Conservation (phyloP, 495 filamentous ascomycete genomes). For the Choiromyces venosus region DNA sequence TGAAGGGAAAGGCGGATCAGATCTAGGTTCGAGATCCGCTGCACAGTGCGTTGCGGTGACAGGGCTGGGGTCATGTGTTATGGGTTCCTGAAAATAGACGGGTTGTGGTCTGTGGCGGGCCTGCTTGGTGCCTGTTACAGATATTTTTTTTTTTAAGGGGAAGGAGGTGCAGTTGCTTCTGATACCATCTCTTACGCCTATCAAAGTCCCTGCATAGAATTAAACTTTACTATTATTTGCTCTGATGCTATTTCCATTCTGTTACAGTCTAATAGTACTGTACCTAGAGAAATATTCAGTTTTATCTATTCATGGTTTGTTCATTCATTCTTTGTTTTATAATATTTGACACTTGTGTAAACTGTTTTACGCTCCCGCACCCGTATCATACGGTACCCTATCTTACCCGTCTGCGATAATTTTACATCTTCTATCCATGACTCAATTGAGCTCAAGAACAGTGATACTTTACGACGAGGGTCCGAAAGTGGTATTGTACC, state of each 20-base stretch:
- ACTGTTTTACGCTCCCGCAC: too few relatives aligned
- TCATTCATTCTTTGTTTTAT: background rate
- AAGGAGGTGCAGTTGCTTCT: background rate
- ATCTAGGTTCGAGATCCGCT: background rate
- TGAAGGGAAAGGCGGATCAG: background rate
- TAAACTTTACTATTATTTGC: background rate
- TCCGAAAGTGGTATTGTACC: too few relatives aligned
- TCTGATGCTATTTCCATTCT: background rate
- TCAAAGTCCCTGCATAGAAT: background rate
- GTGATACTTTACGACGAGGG: too few relatives aligned
- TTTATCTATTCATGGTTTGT: background rate
- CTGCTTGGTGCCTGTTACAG: background rate
- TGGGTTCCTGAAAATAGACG: background rate
- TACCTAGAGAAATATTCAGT: background rate
- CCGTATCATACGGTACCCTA: too few relatives aligned
- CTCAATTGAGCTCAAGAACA: background rate
- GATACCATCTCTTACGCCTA: background rate
- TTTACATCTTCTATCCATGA: background rate
- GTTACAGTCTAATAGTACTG: background rate
- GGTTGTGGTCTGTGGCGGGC: background rate
- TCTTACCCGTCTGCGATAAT: background rate
- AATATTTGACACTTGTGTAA: background rate
- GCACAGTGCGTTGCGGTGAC: background rate
- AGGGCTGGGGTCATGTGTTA: background rate
- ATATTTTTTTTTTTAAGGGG: background rate